Evolutionary conservation across 2,329 filamentous ascomycete genomes (phyloP).

Genomic region (Sclerotinia subarctica): DNA sequence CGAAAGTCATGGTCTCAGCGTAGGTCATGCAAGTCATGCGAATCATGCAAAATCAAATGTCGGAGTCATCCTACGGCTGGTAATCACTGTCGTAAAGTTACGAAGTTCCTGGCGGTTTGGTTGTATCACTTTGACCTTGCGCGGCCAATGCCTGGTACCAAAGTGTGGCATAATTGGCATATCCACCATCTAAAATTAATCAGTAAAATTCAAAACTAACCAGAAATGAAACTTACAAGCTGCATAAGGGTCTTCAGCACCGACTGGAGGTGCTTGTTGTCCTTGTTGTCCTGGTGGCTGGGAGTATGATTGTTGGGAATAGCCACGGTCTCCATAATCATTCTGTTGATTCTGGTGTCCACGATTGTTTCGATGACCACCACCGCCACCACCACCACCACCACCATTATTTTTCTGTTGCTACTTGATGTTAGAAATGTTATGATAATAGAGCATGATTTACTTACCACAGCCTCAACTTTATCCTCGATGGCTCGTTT

Average conservation of each 20-base stretch:
- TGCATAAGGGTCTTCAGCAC: constrained; percentile 67
- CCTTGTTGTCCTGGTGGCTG: constrained; percentile 41
- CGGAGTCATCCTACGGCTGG: constrained; percentile 31
- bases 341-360: constrained; percentile 48
- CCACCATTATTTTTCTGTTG: constrained; percentile 52
- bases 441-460: background rate
- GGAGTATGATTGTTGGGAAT: constrained; percentile 48
- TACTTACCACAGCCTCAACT: constrained; percentile 79
- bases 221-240: constrained; percentile 52
- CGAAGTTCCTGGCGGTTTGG: constrained; percentile 43
- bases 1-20: constrained; percentile 38
- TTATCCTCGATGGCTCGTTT: constrained; percentile 88
- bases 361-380: constrained; percentile 43
- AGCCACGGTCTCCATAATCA: constrained; percentile 53
- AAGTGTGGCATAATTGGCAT: constrained; percentile 73
- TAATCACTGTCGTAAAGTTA: constrained; percentile 32
- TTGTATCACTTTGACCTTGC: constrained; percentile 41
- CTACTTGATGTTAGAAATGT: constrained; percentile 38
- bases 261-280: constrained; percentile 47
- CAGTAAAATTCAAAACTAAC: constrained; percentile 18
- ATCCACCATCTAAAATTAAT: constrained; percentile 63
- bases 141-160: constrained; percentile 72
- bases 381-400: constrained; percentile 46
- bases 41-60: constrained; percentile 35
- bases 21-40: constrained; percentile 34